Conservation (phyloP, 768 basidiomycete genomes). For the Rhodocollybia butyracea region DNA sequence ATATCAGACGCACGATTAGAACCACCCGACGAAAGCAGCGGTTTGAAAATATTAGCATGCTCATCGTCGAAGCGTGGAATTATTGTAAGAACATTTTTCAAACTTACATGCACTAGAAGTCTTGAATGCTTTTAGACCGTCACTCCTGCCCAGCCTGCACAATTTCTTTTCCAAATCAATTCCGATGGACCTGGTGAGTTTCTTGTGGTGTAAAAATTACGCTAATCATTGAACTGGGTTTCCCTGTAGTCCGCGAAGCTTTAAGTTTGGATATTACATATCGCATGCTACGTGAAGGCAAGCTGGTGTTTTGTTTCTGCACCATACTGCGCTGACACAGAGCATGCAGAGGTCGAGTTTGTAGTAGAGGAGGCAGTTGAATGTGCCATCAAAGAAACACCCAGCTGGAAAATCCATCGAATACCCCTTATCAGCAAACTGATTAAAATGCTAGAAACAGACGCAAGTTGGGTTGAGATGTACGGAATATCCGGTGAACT, state of each 20-base stretch:
- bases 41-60: constrained; percentile 51
- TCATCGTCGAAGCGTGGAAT: constrained; percentile 42
- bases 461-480: constrained; percentile 64
- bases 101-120: not conserved
- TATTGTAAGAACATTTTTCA: constrained; percentile 35
- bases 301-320: constrained; percentile 3
- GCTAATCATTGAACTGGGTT: constrained; percentile 10
- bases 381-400: constrained; percentile 32
- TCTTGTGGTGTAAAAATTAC: not conserved
- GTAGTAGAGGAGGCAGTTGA: constrained; percentile 52
- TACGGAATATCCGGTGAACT: constrained; percentile 74
- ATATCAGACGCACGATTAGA: constrained; percentile 60
- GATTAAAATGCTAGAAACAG: constrained; percentile 56
- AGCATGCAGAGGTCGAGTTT: constrained; percentile 58
- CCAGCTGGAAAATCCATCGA: constrained; percentile 33
- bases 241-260: constrained; percentile 54
- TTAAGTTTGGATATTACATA: constrained; percentile 68
- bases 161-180: constrained; percentile 79
- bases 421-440: constrained; percentile 44
- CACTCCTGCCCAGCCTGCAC: constrained; percentile 69
- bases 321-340: not conserved
- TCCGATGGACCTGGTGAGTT: constrained; percentile 60
- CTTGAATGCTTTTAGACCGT: constrained; percentile 52
- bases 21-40: constrained; percentile 39
- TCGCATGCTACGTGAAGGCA: constrained; percentile 82